Evolutionary conservation across 1,139 yeast genomes (phyloP).

Genomic region (Zhuliangozyma blackwelliae): DNA sequence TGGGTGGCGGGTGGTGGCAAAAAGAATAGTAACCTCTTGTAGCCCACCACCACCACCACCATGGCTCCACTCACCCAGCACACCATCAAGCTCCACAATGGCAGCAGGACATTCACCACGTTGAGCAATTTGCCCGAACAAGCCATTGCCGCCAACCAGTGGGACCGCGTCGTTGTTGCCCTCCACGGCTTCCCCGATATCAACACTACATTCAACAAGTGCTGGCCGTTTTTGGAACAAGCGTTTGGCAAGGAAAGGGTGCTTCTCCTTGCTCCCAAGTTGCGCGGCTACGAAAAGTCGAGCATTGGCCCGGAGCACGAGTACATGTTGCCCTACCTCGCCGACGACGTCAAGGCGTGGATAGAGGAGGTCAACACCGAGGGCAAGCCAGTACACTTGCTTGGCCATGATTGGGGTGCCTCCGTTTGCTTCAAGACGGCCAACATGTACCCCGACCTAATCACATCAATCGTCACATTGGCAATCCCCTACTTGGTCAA

Average conservation of each 20-base stretch:
- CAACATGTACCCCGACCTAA: slow-evolving; percentile 29
- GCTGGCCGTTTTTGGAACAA: slow-evolving; percentile 20
- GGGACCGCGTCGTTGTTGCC: slow-evolving; percentile 26
- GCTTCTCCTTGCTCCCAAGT: slow-evolving; percentile 33
- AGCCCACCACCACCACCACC: background rate
- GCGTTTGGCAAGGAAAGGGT: slow-evolving; percentile 17
- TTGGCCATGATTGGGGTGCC: slow-evolving; percentile 51
- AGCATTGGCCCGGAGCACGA: slow-evolving; percentile 25
- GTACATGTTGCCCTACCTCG: slow-evolving; percentile 28
- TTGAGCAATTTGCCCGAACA: slow-evolving; percentile 16
- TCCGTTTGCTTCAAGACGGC: slow-evolving; percentile 34
- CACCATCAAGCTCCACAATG: slow-evolving; percentile 18
- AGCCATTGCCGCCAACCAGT: slow-evolving; percentile 17
- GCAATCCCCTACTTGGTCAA: slow-evolving; percentile 39
- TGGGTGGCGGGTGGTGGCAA: no score
- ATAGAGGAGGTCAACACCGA: slow-evolving; percentile 19
- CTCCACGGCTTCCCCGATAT: slow-evolving; percentile 46
- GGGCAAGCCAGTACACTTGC: slow-evolving; percentile 29
- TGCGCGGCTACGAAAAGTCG: slow-evolving; percentile 40
- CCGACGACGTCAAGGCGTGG: slow-evolving; percentile 36
- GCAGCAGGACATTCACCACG: slow-evolving; percentile 23
- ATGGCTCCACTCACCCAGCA: slow-evolving; percentile 3
- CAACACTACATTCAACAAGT: slow-evolving; percentile 24
- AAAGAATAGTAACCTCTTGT: no score
- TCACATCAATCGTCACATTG: slow-evolving; percentile 33